phyloP scores from a whole-genome alignment of 176 grass and related monocot species.

The Lolium rigidum region DNA sequence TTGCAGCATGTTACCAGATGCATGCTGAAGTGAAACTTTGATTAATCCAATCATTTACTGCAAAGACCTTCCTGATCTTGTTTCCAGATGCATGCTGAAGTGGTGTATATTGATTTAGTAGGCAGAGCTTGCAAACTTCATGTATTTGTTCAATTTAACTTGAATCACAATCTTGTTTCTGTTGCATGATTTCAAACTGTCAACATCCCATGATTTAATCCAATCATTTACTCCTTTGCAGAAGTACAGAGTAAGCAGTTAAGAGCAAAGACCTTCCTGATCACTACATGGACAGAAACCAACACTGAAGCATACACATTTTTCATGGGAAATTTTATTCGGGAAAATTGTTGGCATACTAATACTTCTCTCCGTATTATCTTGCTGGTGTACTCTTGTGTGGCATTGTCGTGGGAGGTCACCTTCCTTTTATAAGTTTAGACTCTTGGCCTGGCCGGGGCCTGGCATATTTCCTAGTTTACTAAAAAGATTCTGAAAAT shows the following conservation, averaged over 20 bases:
- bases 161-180: conserved; percentile 9
- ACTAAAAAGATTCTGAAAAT: too few species aligned
- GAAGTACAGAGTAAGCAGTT: conserved; percentile 8
- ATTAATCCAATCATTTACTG: too few species aligned
- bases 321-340: neutral
- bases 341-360: neutral
- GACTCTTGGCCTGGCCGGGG: neutral
- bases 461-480: too few species aligned
- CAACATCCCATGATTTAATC: neutral
- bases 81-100: neutral
- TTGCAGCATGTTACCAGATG: neutral
- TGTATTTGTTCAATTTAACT: neutral
- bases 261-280: too few species aligned
- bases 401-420: neutral
- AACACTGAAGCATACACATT: neutral
- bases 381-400: neutral
- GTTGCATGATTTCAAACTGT: neutral
- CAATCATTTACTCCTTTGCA: neutral
- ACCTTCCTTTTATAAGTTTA: neutral
- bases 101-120: neutral
- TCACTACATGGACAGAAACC: neutral
- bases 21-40: neutral
- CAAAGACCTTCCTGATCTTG: too few species aligned
- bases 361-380: neutral
- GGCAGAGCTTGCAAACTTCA: conserved; percentile 1